A percentile compares a stretch with the other conserved stretches of the same genome.
Evolutionary conservation across 208 protist species (phyloP).

Genomic region (Novymonas esmeraldas): DNA sequence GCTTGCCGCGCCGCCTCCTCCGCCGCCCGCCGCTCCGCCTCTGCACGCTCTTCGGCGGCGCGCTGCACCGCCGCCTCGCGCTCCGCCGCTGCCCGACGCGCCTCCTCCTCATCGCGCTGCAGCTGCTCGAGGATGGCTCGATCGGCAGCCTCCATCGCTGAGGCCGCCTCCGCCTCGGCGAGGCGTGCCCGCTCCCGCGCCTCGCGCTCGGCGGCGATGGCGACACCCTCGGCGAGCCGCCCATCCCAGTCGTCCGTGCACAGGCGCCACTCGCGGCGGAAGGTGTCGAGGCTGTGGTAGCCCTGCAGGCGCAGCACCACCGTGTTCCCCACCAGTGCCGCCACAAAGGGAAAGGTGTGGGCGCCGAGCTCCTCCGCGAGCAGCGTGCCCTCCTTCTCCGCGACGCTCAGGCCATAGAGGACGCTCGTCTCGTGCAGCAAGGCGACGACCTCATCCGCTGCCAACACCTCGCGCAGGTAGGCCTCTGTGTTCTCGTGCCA

Average conservation of each 20-base stretch:
- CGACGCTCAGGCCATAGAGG: constrained; percentile 65
- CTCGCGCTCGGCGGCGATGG: constrained; percentile 61
- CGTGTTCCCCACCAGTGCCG: constrained; percentile 53
- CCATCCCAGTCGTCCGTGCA: constrained; percentile 72
- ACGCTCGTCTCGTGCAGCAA: constrained; percentile 52
- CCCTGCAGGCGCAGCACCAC: constrained; percentile 67
- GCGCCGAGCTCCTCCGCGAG: constrained; percentile 56
- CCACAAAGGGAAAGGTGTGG: constrained; percentile 68
- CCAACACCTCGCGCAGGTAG: constrained; percentile 69
- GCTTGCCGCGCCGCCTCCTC: constrained; percentile 31
- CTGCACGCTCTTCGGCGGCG: constrained; percentile 29
- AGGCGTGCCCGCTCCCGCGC: constrained; percentile 50
- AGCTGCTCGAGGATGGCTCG: constrained; percentile 49
- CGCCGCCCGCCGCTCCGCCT: constrained; percentile 14
- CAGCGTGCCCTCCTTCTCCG: constrained; percentile 40
- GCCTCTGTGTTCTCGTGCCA: constrained; percentile 65
- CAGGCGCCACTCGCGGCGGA: constrained; percentile 52
- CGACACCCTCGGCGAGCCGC: constrained; percentile 61
- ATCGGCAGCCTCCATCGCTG: constrained; percentile 65
- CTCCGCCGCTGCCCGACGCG: constrained; percentile 16
- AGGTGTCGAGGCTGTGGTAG: constrained; percentile 38
- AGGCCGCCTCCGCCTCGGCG: constrained; percentile 42
- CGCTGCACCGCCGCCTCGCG: constrained; percentile 28
- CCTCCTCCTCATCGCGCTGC: constrained; percentile 29
- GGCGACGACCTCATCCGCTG: constrained; percentile 41